Evolutionary conservation across 257 asterid species (phyloP).

Genomic region (Capsicum baccatum): DNA sequence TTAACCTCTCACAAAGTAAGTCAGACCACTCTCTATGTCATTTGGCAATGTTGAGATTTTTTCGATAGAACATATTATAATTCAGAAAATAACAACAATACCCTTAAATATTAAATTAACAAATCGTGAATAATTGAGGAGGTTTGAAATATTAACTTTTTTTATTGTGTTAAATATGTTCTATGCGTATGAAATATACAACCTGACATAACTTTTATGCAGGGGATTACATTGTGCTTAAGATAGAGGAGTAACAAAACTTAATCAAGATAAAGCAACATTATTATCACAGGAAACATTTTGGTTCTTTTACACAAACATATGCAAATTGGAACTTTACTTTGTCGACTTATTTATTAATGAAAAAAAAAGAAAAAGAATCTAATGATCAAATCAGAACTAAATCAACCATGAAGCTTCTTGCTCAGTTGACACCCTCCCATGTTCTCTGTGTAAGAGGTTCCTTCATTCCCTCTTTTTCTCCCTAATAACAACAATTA

Average conservation of each 20-base stretch:
- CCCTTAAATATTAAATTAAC: too few species aligned
- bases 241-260: not conserved
- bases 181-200: not conserved
- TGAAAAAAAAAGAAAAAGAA: not conserved
- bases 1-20: not conserved
- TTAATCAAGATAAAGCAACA: not conserved
- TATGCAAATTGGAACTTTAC: not conserved
- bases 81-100: too few species aligned
- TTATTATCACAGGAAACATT: not conserved
- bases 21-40: not conserved
- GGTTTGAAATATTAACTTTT: not conserved
- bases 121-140: not conserved
- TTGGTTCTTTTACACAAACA: not conserved
- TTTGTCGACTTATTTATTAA: not conserved
- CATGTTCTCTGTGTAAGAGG: conserved; percentile 30
- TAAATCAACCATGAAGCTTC: not conserved
- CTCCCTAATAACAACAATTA: conserved; percentile 58
- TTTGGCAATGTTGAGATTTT: not conserved
- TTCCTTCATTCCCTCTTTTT: conserved; percentile 51
- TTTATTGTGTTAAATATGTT: not conserved
- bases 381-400: not conserved
- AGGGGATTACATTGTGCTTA: not conserved
- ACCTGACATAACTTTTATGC: not conserved
- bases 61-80: not conserved
- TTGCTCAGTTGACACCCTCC: conserved; percentile 2